These are phyloP conservation scores for Aureobasidium zeae DNA, from an alignment of 2,329 filamentous ascomycete genomes.

Conservation along the genomic window DNA sequence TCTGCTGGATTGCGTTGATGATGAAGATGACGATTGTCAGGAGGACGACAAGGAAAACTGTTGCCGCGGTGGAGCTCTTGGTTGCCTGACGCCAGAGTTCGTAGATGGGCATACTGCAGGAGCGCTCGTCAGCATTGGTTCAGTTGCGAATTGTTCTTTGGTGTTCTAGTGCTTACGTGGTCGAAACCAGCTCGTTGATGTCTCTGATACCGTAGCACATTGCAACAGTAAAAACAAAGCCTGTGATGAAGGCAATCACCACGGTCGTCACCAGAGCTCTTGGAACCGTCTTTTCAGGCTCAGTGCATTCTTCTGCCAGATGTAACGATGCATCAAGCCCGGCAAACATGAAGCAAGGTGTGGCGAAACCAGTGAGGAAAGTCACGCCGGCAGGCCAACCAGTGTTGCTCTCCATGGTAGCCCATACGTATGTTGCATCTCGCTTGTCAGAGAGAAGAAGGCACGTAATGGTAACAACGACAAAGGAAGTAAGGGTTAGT, in stretches of 20 bases:
- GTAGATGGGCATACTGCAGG: constrained; percentile 11
- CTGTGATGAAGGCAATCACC: constrained; percentile 41
- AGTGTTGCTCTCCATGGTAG: constrained; percentile 39
- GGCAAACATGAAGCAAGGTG: constrained; percentile 22
- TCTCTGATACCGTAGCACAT: constrained; percentile 43
- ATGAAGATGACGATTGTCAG: constrained; percentile 5
- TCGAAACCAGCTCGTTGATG: constrained; percentile 26
- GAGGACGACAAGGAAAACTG: neutral
- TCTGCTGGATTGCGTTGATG: constrained; percentile 22
- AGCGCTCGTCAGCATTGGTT: neutral
- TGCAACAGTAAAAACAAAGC: constrained; percentile 40
- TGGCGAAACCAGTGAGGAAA: constrained; percentile 21
- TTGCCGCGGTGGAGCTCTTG: constrained; percentile 5
- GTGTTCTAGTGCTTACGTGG: constrained; percentile 11
- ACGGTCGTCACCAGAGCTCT: constrained; percentile 43
- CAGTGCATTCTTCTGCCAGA: constrained; percentile 21
- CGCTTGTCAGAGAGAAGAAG: constrained; percentile 29
- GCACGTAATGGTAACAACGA: constrained; percentile 36
- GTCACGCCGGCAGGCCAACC: constrained; percentile 35
- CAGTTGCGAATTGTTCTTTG: neutral
- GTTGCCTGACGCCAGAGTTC: constrained; percentile 15
- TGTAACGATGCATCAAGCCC: constrained; percentile 21
- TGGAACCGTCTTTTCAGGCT: constrained; percentile 40
- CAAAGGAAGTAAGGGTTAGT: constrained; percentile 34
- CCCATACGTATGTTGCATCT: constrained; percentile 45